A percentile compares a stretch with the other conserved stretches of the same genome.
These are phyloP conservation scores for Metarhizium robertsii DNA, from an alignment of 2,329 filamentous ascomycete species.

Conservation along the genomic window DNA sequence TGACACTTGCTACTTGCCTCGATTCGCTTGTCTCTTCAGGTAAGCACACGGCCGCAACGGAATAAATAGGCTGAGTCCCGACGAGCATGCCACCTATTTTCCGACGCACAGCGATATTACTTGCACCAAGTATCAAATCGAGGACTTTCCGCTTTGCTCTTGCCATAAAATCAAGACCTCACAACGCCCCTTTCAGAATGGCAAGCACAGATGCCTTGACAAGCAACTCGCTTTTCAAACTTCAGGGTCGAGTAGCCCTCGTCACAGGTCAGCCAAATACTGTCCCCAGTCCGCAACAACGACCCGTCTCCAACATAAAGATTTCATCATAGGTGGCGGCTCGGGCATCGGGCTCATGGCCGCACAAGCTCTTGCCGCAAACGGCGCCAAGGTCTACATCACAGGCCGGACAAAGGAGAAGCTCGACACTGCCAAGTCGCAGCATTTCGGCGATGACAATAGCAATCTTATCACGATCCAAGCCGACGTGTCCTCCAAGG, in stretches of 20 bases:
- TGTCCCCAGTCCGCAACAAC: no score
- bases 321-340: slow-evolving; percentile 31
- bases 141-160: background rate
- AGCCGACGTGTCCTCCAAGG: slow-evolving; percentile 54
- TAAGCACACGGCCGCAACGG: background rate
- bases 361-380: slow-evolving; percentile 55
- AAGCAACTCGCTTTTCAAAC: slow-evolving; percentile 30
- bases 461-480: slow-evolving; percentile 51
- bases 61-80: background rate
- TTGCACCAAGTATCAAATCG: background rate
- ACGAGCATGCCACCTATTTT: background rate
- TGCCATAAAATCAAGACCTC: background rate
- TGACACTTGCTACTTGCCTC: background rate
- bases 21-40: background rate
- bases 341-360: slow-evolving; percentile 63
- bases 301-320: no score
- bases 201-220: slow-evolving; percentile 18
- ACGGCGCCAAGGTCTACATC: slow-evolving; percentile 63
- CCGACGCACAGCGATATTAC: background rate
- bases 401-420: slow-evolving; percentile 56
- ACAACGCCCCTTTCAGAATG: slow-evolving; percentile 1
- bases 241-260: slow-evolving; percentile 33
- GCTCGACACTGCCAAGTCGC: slow-evolving; percentile 49
- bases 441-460: slow-evolving; percentile 41
- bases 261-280: slow-evolving; percentile 27